Percentiles rank a stretch among this genome's conserved stretches.
Evolutionary conservation across 192 early-diverging fungal species (phyloP).

Genomic region (Umbelopsis isabellina): DNA sequence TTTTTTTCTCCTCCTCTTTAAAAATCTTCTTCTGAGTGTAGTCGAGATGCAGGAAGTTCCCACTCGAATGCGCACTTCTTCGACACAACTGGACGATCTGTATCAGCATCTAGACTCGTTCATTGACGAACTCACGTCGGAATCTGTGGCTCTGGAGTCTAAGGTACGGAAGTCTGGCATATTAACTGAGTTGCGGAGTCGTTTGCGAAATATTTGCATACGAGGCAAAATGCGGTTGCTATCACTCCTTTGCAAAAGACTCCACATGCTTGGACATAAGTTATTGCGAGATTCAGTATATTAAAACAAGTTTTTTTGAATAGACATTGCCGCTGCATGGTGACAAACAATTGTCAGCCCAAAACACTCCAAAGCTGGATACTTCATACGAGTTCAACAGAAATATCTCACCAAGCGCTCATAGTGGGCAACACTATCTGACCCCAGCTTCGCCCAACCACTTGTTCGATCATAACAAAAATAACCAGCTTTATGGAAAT

Average conservation of each 20-base stretch:
- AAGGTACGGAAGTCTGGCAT: neutral
- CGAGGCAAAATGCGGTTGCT: neutral
- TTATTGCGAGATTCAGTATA: neutral
- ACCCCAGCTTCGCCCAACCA: neutral
- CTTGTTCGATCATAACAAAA: neutral
- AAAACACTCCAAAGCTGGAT: slow-evolving; percentile 1
- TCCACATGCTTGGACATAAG: neutral
- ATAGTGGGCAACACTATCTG: neutral
- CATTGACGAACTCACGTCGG: slow-evolving; percentile 25
- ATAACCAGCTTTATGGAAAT: neutral
- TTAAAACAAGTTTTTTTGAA: neutral
- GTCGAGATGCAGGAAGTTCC: slow-evolving; percentile 8
- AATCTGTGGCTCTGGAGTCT: neutral
- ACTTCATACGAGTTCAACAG: neutral
- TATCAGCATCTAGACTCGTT: slow-evolving; percentile 29
- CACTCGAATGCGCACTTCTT: neutral
- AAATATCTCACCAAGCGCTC: neutral
- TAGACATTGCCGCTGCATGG: neutral
- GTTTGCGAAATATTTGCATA: no score
- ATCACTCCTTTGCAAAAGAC: neutral
- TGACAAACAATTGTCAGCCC: neutral
- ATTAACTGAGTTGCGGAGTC: neutral
- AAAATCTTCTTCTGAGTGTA: neutral
- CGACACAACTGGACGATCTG: slow-evolving; percentile 22
- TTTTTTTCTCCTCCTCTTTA: slow-evolving; percentile 1